phyloP scores from a whole-genome alignment of 352 stramenopile species.

The Globisporangium spinosum region DNA sequence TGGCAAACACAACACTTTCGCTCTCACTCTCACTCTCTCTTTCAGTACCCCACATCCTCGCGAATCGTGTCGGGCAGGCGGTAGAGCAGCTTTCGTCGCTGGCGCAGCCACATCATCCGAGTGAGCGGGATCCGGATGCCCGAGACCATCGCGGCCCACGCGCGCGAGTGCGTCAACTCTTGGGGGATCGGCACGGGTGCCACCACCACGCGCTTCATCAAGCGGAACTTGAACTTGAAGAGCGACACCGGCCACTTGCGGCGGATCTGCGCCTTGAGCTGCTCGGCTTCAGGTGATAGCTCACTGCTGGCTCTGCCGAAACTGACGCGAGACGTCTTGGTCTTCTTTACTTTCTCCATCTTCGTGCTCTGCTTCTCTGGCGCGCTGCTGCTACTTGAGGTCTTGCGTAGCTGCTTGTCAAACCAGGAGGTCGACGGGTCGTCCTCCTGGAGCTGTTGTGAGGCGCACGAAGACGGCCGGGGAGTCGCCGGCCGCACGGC shows the following conservation, averaged over 20 bases:
- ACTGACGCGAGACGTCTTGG: background rate
- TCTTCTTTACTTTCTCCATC: background rate
- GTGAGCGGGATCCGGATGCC: constrained; percentile 50
- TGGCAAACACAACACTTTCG: background rate
- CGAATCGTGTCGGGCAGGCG: constrained; percentile 39
- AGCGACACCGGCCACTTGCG: constrained; percentile 18
- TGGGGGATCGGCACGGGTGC: constrained; percentile 40
- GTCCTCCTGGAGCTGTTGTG: background rate
- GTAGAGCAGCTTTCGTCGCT: constrained; percentile 29
- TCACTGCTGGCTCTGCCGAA: background rate
- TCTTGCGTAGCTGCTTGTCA: constrained; percentile 2
- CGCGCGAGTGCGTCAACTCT: constrained; percentile 30
- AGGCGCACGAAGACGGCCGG: background rate
- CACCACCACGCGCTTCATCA: constrained; percentile 36
- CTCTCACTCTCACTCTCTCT: background rate
- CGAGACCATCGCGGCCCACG: constrained; percentile 39
- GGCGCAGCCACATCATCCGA: constrained; percentile 38
- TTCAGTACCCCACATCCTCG: constrained; percentile 16
- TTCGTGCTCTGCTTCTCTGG: background rate
- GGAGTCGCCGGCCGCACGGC: constrained; percentile 1
- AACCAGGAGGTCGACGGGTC: background rate
- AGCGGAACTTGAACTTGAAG: constrained; percentile 37
- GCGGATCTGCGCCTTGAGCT: constrained; percentile 19
- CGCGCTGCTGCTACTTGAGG: background rate
- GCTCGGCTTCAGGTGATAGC: constrained; percentile 12